Conservation (phyloP, 306 rosid species). For the Mimosa bimucronata region DNA sequence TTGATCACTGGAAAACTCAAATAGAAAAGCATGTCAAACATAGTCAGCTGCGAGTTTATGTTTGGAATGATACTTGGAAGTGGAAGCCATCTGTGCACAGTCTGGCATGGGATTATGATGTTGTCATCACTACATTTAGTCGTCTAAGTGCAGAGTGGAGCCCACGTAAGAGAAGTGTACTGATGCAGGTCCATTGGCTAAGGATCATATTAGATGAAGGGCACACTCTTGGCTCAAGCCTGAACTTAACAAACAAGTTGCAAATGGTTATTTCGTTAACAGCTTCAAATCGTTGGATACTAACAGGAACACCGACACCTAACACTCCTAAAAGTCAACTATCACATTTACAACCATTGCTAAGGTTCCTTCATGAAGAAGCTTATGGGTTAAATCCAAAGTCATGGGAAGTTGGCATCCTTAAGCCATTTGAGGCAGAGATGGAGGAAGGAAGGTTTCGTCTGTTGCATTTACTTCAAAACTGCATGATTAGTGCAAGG, state of each 20-base stretch:
- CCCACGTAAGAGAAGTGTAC: conserved; percentile 69
- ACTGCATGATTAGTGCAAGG: conserved; percentile 93
- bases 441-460: conserved; percentile 95
- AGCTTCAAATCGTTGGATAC: conserved; percentile 94
- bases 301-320: conserved; percentile 98
- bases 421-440: conserved; percentile 94
- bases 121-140: conserved; percentile 89
- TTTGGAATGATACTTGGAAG: conserved; percentile 74
- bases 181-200: conserved; percentile 93
- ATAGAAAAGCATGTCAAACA: conserved; percentile 83
- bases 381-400: conserved; percentile 84
- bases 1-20: conserved; percentile 94
- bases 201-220: conserved; percentile 96
- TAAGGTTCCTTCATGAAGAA: conserved; percentile 94
- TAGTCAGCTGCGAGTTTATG: conserved; percentile 71
- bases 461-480: conserved; percentile 72
- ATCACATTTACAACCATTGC: conserved; percentile 90
- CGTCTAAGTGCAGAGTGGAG: conserved; percentile 97
- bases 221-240: conserved; percentile 96
- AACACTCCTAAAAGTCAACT: conserved; percentile 95
- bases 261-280: conserved; percentile 94
- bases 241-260: conserved; percentile 89
- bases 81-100: conserved; percentile 79
- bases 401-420: conserved; percentile 96
- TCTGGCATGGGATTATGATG: conserved; percentile 96